Conservation (phyloP, 306 rosid species). For the Castanea mollissima region DNA sequence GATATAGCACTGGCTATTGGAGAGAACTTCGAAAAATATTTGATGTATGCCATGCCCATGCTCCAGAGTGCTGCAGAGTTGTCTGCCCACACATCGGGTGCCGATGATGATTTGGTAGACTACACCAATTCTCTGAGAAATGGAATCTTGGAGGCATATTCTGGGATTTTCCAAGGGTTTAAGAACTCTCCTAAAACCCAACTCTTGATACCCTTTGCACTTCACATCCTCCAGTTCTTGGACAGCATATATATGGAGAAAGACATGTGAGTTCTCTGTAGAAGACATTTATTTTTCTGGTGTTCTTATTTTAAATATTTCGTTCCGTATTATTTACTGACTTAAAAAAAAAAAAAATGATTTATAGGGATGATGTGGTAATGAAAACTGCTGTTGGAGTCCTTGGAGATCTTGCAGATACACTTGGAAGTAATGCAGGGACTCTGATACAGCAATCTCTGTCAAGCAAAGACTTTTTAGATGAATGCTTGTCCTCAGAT, state of each 20-base stretch:
- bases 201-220: conserved; percentile 80
- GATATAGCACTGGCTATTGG: conserved; percentile 90
- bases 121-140: conserved; percentile 83
- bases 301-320: not conserved
- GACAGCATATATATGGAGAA: conserved; percentile 82
- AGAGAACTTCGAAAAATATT: conserved; percentile 77
- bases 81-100: conserved; percentile 64
- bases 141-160: conserved; percentile 93
- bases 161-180: conserved; percentile 92
- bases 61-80: conserved; percentile 84
- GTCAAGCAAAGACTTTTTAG: conserved; percentile 82
- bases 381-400: conserved; percentile 96
- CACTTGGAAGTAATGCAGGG: conserved; percentile 86
- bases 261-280: conserved; percentile 66
- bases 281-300: not conserved
- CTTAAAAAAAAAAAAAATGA: not conserved
- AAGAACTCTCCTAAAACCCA: conserved; percentile 79
- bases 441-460: conserved; percentile 85
- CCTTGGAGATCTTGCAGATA: conserved; percentile 93
- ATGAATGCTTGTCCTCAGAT: conserved; percentile 86
- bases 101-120: conserved; percentile 81
- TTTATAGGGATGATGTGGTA: conserved; percentile 80
- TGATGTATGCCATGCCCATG: conserved; percentile 88
- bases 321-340: not conserved
- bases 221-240: conserved; percentile 83